Percentiles rank a stretch among this genome's conserved stretches.
Conservation (phyloP, 257 asterid species). For the Jaltomata sinuosa region DNA sequence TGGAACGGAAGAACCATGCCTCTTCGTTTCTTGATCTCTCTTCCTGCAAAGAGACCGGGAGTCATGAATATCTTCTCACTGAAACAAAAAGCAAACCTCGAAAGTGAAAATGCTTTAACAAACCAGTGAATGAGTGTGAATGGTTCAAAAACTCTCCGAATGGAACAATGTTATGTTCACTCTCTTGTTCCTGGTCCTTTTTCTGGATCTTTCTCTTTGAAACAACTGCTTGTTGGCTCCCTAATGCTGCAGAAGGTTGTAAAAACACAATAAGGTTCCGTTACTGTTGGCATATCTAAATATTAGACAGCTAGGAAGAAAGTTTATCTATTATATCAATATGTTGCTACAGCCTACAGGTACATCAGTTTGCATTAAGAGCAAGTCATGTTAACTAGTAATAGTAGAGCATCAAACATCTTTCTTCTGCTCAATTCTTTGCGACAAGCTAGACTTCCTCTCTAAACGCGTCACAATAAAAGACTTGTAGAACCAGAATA, state of each 20-base stretch:
- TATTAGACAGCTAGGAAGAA: neutral
- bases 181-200: conserved; percentile 16
- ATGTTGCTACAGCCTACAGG: neutral
- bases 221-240: conserved; percentile 46
- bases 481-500: neutral
- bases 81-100: neutral
- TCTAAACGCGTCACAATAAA: neutral
- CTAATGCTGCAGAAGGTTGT: conserved; percentile 50
- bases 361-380: neutral
- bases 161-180: conserved; percentile 23
- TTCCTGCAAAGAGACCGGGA: conserved; percentile 30
- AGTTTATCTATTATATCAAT: neutral
- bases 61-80: conserved; percentile 6
- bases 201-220: conserved; percentile 26
- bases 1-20: conserved; percentile 93
- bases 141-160: conserved; percentile 53
- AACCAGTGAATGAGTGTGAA: conserved; percentile 52
- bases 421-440: neutral
- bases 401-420: neutral
- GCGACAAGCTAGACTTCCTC: neutral
- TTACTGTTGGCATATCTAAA: neutral
- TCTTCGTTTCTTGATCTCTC: conserved; percentile 18
- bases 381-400: neutral
- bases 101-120: conserved; percentile 3
- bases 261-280: neutral